These are phyloP conservation scores for Cordyceps fumosorosea DNA, from an alignment of 2,329 filamentous ascomycete genomes.

Conservation along the genomic window DNA sequence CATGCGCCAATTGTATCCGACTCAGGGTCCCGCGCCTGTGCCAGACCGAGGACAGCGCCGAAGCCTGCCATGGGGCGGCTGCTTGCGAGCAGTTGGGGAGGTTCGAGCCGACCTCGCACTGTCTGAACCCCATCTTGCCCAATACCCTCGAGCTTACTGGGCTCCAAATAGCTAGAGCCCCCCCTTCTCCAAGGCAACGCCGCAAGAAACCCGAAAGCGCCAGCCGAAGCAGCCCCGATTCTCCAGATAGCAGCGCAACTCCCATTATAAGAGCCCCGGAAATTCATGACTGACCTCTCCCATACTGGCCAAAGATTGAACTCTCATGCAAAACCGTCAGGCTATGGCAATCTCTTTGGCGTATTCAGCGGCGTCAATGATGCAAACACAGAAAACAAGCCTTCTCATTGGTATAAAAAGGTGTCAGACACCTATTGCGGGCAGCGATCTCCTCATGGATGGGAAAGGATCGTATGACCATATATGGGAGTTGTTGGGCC, in stretches of 20 bases:
- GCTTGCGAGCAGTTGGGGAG: too few relatives aligned
- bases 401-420: slow-evolving; percentile 18
- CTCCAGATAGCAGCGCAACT: neutral
- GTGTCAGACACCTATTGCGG: slow-evolving; percentile 9
- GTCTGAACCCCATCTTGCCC: neutral
- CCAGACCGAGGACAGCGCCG: too few relatives aligned
- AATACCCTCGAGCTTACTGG: neutral
- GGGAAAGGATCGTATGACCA: slow-evolving; percentile 25
- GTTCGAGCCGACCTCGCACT: too few relatives aligned
- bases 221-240: neutral
- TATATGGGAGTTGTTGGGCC: slow-evolving; percentile 34
- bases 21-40: slow-evolving; percentile 6
- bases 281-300: neutral
- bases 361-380: slow-evolving; percentile 26
- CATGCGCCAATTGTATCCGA: slow-evolving; percentile 14
- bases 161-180: neutral
- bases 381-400: slow-evolving; percentile 23
- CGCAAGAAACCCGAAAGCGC: neutral
- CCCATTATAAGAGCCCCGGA: neutral
- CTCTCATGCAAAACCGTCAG: slow-evolving; percentile 24
- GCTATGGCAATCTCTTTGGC: slow-evolving; percentile 28
- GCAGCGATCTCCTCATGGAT: slow-evolving; percentile 12
- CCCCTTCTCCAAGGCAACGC: neutral
- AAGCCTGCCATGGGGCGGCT: too few relatives aligned
- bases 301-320: slow-evolving; percentile 23